These are phyloP conservation scores for Dendrobium officinale DNA, from an alignment of 106 monocot species.

Conservation along the genomic window DNA sequence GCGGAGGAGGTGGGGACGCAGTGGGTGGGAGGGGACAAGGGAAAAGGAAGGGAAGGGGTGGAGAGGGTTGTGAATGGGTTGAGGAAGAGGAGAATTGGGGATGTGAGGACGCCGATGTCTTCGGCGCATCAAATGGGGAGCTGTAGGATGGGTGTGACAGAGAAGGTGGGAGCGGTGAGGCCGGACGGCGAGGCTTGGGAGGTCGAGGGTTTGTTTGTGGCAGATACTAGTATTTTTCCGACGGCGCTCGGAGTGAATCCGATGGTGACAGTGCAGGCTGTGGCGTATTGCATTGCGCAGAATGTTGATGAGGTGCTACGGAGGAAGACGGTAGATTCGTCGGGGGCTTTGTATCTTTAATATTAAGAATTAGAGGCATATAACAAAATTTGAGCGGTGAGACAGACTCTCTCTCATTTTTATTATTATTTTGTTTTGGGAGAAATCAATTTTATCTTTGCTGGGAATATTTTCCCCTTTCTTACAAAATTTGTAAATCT, in stretches of 20 bases:
- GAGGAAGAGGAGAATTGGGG: slow-evolving; percentile 12
- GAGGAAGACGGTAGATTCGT: background rate
- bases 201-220: slow-evolving; percentile 65
- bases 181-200: slow-evolving; percentile 76
- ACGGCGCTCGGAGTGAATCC: slow-evolving; percentile 76
- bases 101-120: slow-evolving; percentile 18
- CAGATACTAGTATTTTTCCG: slow-evolving; percentile 64
- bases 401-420: too few relatives aligned
- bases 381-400: too few relatives aligned
- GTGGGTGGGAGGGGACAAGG: slow-evolving; percentile 40
- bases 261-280: slow-evolving; percentile 78
- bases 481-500: too few relatives aligned
- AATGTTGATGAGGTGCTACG: background rate
- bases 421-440: too few relatives aligned
- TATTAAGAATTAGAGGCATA: too few relatives aligned
- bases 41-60: slow-evolving; percentile 27
- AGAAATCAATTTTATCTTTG: too few relatives aligned
- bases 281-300: slow-evolving; percentile 40
- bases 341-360: too few relatives aligned
- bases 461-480: too few relatives aligned
- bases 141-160: slow-evolving; percentile 66
- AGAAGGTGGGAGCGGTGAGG: slow-evolving; percentile 44
- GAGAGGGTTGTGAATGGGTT: slow-evolving; percentile 46
- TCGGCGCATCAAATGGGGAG: slow-evolving; percentile 89
- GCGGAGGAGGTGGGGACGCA: slow-evolving; percentile 73